Base-by-base conservation (phyloP, 345 rosid species). In the Populus alba region DNA sequence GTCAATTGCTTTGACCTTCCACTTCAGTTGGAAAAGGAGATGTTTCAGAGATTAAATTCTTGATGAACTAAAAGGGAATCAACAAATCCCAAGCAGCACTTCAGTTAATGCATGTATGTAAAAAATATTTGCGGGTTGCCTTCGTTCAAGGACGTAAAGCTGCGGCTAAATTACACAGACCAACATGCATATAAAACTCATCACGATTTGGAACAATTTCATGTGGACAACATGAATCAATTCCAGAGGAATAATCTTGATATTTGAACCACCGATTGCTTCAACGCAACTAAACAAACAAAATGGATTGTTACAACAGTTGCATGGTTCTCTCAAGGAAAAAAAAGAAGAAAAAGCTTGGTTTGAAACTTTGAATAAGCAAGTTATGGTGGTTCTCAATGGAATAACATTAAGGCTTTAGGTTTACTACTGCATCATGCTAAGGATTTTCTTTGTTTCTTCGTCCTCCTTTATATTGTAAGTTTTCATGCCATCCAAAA, bases 401-500 rank as follows among this genome's bases (percentile, higher is more conserved):
- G n/a, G 59, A 53, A 53, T 53, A 53, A 20, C 59, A 53, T 18
- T 6, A 53, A 53, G 22, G 59, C 23, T 7, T 53, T 7, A 53
- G 1, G 23, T 53, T 70, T n/a, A 77, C 45, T 59, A 37, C 49
- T 70, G 25, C 15, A 75, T 83, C 75, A 53, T 49, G 23, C 78
- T 61, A 53, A 88, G 86, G 75, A 85, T 82, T 33, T 75, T 74
- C 77, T 65, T 83, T 41, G 86, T 90, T 83, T 86, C 90, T 63
- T 91, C 90, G 51, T 90, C 87, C 53, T 81, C 77, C 33, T 86
- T 88, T 25, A 92, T 81, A 20, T 83, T 78, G 83, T 88, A 92
- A 15, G 85, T 88, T 85, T 82, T 87, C 94, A 89, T 91, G 57
- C 73, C 67, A n/a, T 83, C 85, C 86, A 92, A 71, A 75, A 94